A percentile compares a stretch with the other conserved stretches of the same genome.
phyloP scores from a whole-genome alignment of 1,284 basidiomycete species.

The Rugosomyces carneus region DNA sequence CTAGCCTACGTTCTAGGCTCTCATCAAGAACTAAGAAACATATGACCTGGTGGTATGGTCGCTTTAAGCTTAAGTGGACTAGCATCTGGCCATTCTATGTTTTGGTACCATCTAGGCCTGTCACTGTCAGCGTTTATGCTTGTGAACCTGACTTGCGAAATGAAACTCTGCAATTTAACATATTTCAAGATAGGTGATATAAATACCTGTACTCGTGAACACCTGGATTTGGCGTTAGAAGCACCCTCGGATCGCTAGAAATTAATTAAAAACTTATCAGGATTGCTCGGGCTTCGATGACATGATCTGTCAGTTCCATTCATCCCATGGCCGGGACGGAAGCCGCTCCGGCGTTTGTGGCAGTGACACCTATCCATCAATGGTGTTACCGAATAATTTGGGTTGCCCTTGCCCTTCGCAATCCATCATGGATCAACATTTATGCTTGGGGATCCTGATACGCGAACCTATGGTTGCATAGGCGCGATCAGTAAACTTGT shows the following conservation, averaged over 20 bases:
- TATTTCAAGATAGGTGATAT: slow-evolving; percentile 3
- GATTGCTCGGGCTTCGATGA: slow-evolving; percentile 12
- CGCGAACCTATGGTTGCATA: slow-evolving; percentile 2
- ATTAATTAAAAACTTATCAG: neutral
- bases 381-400: neutral
- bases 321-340: slow-evolving; percentile 1
- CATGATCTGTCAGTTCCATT: slow-evolving; percentile 15
- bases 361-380: slow-evolving; percentile 4
- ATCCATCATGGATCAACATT: slow-evolving; percentile 3
- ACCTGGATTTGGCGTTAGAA: neutral
- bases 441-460: slow-evolving; percentile 2
- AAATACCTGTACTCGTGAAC: neutral
- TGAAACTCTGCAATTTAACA: neutral
- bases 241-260: slow-evolving; percentile 1
- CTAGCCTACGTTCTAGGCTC: neutral
- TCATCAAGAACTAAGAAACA: neutral
- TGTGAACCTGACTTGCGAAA: neutral
- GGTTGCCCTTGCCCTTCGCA: neutral
- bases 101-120: slow-evolving; percentile 2
- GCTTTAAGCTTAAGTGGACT: slow-evolving; percentile 1
- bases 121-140: neutral
- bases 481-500: slow-evolving; percentile 3
- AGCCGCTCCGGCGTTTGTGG: slow-evolving; percentile 2
- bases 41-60: neutral
- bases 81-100: neutral